A percentile compares a stretch with the other conserved stretches of the same genome.
Evolutionary conservation across 805 yeast genomes (phyloP).

Genomic region (Tetrapisispora phaffii): DNA sequence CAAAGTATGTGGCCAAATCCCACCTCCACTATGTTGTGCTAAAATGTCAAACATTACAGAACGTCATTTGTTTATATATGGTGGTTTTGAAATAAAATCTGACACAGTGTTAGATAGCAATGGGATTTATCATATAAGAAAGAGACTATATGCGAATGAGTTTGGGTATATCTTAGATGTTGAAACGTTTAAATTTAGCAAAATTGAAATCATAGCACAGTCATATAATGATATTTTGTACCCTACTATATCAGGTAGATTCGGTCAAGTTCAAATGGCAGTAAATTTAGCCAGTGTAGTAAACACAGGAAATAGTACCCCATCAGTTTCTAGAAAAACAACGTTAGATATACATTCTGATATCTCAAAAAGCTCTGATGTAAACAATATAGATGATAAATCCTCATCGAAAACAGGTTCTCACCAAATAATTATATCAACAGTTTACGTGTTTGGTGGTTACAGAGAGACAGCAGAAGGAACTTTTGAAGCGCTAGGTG

Average conservation of each 20-base stretch:
- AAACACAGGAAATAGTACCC: background rate
- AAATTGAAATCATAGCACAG: constrained; percentile 32
- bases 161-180: constrained; percentile 53
- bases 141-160: constrained; percentile 40
- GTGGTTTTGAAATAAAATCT: constrained; percentile 49
- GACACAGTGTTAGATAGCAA: constrained; percentile 21
- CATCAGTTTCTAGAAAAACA: background rate
- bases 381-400: background rate
- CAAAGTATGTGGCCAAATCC: constrained; percentile 34
- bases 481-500: constrained; percentile 30
- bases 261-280: constrained; percentile 31
- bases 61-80: constrained; percentile 52
- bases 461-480: constrained; percentile 28
- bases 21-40: constrained; percentile 44
- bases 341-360: background rate
- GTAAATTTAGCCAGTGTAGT: background rate
- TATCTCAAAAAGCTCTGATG: background rate
- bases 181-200: constrained; percentile 38
- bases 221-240: constrained; percentile 23
- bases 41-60: constrained; percentile 41
- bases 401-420: background rate
- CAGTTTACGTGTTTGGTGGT: constrained; percentile 40
- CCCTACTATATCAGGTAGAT: constrained; percentile 31
- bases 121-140: constrained; percentile 32
- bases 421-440: constrained; percentile 6